These are phyloP conservation scores for Simmondsia chinensis DNA, from an alignment of 148 eudicot species.

Conservation along the genomic window DNA sequence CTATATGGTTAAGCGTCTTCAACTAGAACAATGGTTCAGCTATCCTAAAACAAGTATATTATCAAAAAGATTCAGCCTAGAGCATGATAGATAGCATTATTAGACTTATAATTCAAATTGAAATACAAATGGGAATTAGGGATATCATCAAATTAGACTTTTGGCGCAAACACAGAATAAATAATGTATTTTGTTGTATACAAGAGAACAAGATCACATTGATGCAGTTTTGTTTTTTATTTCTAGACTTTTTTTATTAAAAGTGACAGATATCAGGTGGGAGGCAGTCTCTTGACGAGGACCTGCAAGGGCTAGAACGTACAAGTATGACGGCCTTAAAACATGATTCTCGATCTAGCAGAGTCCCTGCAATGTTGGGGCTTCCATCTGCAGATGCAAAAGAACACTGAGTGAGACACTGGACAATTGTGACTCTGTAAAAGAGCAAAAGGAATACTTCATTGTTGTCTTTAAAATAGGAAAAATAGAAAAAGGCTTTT, in stretches of 20 bases:
- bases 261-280: neutral
- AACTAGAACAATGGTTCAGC: too few species aligned
- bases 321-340: slow-evolving; percentile 85
- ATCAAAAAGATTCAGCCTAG: too few species aligned
- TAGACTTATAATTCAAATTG: too few species aligned
- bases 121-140: too few species aligned
- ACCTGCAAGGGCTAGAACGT: slow-evolving; percentile 51
- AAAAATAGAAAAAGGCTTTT: neutral
- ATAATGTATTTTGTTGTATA: too few species aligned
- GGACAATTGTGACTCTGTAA: neutral
- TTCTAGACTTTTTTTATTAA: neutral
- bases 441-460: too few species aligned
- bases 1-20: too few species aligned
- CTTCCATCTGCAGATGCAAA: slow-evolving; percentile 38
- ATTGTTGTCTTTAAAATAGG: neutral
- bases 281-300: neutral
- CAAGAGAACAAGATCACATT: neutral
- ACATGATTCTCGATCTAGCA: slow-evolving; percentile 26
- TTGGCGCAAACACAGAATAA: too few species aligned
- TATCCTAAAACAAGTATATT: too few species aligned
- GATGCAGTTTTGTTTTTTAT: neutral
- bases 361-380: slow-evolving; percentile 34
- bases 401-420: neutral
- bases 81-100: too few species aligned
- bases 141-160: too few species aligned